Evolutionary conservation across 352 stramenopile genomes (phyloP), one percentile per base, ranked within the genome.

Genomic region (Phytophthora cactorum): DNA sequence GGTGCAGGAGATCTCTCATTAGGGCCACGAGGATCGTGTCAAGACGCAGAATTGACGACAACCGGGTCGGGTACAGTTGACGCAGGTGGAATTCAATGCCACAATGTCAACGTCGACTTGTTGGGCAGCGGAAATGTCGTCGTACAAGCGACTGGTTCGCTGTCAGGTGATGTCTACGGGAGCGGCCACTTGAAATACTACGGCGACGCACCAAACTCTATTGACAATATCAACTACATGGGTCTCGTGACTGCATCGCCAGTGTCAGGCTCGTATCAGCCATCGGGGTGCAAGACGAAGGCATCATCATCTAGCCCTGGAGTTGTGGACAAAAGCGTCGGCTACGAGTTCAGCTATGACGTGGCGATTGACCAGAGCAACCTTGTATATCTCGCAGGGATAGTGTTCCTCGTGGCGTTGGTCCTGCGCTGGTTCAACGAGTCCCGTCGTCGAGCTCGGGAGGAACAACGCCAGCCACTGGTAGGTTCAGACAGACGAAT

Each of bases 361-460:
- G 11, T 73, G 14, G 27, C n/a, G 1, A 36, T 52, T 5, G 59
- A 66, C 22, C 47, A 70, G 36, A 65, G 34, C 36, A 57, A 62
- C 17, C 58, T 74, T 5, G 1, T 66, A 0, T 61, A 51, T 25
- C 41, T 74, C 4, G 61, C 29, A 34, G 61, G 6, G 4, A 7
- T 63, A 2, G 66, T 74, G 4, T 66, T 74, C 44, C 29, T 70
- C 15, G 61, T 74, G 5, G 66, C 49, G 4, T 27, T 70, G 12
- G 43, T 63, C 1, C 39, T 74, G 41, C 66, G 61, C 11, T 70
- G 66, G 61, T 70, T 70, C 22, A 74, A 74, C n/a, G 66, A 70
- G 31, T 70, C 54, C 57, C 66, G 54, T 11, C 63, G 66, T 22
- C 66, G 55, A 39, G 44, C 61, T 28, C 25, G 60, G 0, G 66